These are phyloP conservation scores for Xenoacremonium recifei DNA, from an alignment of 2,329 filamentous ascomycete genomes.

Conservation along the genomic window DNA sequence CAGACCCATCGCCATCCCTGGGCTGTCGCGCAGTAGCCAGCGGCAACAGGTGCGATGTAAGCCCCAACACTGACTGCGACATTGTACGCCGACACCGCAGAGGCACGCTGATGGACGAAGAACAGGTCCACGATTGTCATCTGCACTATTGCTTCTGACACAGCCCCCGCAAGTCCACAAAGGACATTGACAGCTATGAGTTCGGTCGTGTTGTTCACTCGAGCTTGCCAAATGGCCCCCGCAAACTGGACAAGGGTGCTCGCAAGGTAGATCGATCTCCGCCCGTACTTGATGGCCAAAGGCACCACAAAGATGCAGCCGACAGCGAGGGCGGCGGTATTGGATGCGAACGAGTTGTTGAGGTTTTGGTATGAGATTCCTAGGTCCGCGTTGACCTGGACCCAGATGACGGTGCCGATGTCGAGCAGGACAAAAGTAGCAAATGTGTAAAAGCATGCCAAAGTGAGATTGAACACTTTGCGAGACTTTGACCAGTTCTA, in stretches of 20 bases:
- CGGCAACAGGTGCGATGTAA: conserved; percentile 37
- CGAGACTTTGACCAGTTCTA: no score
- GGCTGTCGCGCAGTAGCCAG: conserved; percentile 32
- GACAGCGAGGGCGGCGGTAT: conserved; percentile 39
- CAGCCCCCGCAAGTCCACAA: conserved; percentile 19
- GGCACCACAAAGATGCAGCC: conserved; percentile 43
- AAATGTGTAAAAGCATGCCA: no score
- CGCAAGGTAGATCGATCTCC: conserved; percentile 42
- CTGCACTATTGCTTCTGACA: conserved; percentile 42
- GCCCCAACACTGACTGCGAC: no score
- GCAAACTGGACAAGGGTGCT: conserved; percentile 4
- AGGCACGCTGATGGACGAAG: conserved; percentile 46
- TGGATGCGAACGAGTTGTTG: conserved; percentile 45
- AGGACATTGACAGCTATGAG: conserved; percentile 32
- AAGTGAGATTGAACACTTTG: no score
- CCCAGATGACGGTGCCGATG: no score
- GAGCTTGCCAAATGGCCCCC: conserved; percentile 5
- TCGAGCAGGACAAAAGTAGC: no score
- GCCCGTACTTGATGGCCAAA: conserved; percentile 44
- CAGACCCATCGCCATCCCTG: conserved; percentile 50
- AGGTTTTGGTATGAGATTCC: no score
- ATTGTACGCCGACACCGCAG: conserved; percentile 37
- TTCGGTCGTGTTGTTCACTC: conserved; percentile 4
- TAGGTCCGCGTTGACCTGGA: no score
- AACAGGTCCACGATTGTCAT: conserved; percentile 48